Base-by-base conservation (phyloP, 441 rosid genomes). In the Erysimum pusillum region DNA sequence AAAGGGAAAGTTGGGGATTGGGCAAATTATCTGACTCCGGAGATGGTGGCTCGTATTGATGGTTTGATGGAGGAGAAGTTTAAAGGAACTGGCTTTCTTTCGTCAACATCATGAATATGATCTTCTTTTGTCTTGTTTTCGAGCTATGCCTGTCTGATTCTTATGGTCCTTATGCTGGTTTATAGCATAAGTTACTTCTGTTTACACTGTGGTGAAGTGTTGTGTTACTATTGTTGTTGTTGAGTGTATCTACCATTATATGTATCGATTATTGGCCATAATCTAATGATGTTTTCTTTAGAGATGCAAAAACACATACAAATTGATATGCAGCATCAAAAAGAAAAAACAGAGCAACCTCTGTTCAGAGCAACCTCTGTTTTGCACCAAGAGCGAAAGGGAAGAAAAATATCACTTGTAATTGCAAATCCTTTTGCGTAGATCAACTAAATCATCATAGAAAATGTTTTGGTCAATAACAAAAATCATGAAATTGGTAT, bases 1-100 rank as follows among this genome's bases (percentile, higher is more conserved):
- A 79, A 79, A 74, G 82, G 82, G 1, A 74, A 74, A 54, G 82
- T 79, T 74, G 82, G 79, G 6, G 79, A 79, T 3, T 79, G 75
- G 82, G 20, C 48, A 75, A 79, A 79, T 46, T 68, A 68, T 69
- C 8, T 79, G 54, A 79, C 69, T 20, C 32, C 63, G 9, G 71
- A 79, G 70, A 79, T 79, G 82, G 82, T 67, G 11, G 78, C 71
- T 62, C 48, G 79, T 0, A 62, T 79, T 39, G 79, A 79, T 68
- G 54, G 73, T 18, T 44, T 79, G 58, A 69, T 73, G 78, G 67
- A 73, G 35, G 75, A 74, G 9, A 79, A 79, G 66, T 79, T 79
- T 10, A 79, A 49, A 67, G 79, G 79, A 67, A 73, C 60, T 54
- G 41, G 8, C 5, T 63, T 74, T 39, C 64, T 73, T 67, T 18